Percentiles rank a stretch among this genome's conserved stretches.
phyloP scores from a whole-genome alignment of 192 early-diverging fungal genomes.

The Podila horticola region DNA sequence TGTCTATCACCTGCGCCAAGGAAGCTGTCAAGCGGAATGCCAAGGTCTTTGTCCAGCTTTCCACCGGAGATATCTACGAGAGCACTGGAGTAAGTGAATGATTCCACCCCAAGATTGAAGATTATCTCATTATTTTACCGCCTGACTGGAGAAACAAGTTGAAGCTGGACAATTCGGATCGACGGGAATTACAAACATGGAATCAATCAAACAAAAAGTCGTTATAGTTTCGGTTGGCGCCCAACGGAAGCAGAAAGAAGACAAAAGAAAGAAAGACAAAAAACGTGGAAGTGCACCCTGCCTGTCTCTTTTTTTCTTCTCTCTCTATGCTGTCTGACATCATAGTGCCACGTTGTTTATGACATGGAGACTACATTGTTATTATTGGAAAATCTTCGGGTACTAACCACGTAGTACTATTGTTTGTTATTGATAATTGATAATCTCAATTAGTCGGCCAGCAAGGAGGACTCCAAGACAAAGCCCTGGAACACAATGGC shows the following conservation, averaged over 20 bases:
- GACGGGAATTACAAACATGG: too few relatives aligned
- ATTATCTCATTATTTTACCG: neutral
- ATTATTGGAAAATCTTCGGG: too few relatives aligned
- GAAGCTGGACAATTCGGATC: neutral
- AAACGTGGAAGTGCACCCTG: too few relatives aligned
- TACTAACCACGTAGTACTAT: too few relatives aligned
- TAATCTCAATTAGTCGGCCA: slow-evolving; percentile 32
- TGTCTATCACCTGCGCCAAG: slow-evolving; percentile 76
- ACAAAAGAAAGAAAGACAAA: too few relatives aligned
- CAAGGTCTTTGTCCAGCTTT: slow-evolving; percentile 82
- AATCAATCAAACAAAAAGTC: too few relatives aligned
- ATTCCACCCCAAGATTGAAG: neutral
- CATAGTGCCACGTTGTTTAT: neutral
- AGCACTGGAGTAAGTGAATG: slow-evolving; percentile 65
- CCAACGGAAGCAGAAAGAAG: too few relatives aligned
- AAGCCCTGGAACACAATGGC: slow-evolving; percentile 87
- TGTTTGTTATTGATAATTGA: neutral
- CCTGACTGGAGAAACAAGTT: neutral
- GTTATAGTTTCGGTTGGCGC: too few relatives aligned
- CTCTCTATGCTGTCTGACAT: neutral
- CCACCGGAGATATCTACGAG: slow-evolving; percentile 92
- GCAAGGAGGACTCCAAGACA: slow-evolving; percentile 67
- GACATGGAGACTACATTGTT: neutral
- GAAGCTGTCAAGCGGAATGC: slow-evolving; percentile 80
- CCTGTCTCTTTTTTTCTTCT: neutral